Conservation (phyloP, 2,329 filamentous ascomycete genomes). For the Lecanosticta acicola region DNA sequence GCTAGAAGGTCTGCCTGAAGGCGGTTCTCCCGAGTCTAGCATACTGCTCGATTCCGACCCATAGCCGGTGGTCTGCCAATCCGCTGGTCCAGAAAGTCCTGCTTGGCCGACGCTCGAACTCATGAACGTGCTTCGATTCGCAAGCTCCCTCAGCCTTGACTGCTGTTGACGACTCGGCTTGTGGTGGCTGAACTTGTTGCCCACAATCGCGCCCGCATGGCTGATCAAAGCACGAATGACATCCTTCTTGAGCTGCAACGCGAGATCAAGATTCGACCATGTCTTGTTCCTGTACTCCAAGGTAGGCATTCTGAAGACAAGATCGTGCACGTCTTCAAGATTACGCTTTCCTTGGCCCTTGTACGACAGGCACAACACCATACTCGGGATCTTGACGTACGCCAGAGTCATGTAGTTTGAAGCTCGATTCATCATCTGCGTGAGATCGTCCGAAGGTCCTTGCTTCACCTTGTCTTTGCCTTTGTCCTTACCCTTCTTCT, state of each 20-base stretch:
- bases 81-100: slow-evolving; percentile 9
- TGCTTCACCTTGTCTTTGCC: slow-evolving; percentile 52
- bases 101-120: slow-evolving; percentile 14
- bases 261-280: slow-evolving; percentile 95
- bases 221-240: slow-evolving; percentile 90
- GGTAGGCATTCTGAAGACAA: slow-evolving; percentile 90
- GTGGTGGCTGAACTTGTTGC: slow-evolving; percentile 92
- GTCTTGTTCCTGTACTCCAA: slow-evolving; percentile 98
- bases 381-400: slow-evolving; percentile 89
- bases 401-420: slow-evolving; percentile 97
- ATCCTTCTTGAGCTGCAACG: slow-evolving; percentile 86
- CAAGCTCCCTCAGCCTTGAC: slow-evolving; percentile 72
- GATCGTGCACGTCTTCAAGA: slow-evolving; percentile 92
- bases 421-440: slow-evolving; percentile 91
- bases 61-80: slow-evolving; percentile 14
- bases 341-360: slow-evolving; percentile 95
- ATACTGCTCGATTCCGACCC: slow-evolving; percentile 27
- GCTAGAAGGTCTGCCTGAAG: slow-evolving; percentile 25
- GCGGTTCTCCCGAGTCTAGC: slow-evolving; percentile 20
- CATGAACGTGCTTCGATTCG: slow-evolving; percentile 67
- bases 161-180: slow-evolving; percentile 75
- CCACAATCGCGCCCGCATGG: slow-evolving; percentile 91
- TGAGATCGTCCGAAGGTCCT: slow-evolving; percentile 76
- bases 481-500: slow-evolving; percentile 37
- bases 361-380: slow-evolving; percentile 92